Conservation (phyloP, 148 eudicot genomes). For the Oxyria digyna region DNA sequence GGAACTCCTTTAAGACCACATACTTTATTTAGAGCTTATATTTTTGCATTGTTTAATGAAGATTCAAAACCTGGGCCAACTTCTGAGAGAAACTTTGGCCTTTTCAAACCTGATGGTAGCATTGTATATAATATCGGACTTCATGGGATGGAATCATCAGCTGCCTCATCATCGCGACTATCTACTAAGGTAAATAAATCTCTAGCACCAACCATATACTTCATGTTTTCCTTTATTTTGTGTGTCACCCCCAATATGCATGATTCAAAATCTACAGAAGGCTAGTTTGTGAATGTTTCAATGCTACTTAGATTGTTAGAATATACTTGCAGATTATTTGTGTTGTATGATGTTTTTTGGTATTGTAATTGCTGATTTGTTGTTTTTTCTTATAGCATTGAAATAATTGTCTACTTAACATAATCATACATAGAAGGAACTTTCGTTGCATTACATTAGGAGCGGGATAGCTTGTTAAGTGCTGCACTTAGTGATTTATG, state of each 20-base stretch:
- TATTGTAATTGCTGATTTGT: background rate
- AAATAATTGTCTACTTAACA: background rate
- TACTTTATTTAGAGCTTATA: constrained; percentile 43
- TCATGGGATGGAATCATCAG: constrained; percentile 46
- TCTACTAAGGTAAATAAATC: constrained; percentile 43
- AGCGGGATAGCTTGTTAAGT: no score
- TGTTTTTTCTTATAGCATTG: background rate
- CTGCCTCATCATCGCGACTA: constrained; percentile 26
- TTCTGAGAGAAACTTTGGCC: constrained; percentile 73
- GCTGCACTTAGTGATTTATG: no score
- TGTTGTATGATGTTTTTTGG: background rate
- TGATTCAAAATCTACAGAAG: background rate
- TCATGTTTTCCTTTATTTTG: background rate
- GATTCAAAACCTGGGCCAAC: constrained; percentile 54
- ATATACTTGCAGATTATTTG: background rate
- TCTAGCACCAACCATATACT: background rate
- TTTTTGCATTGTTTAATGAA: constrained; percentile 75
- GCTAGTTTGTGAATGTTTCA: background rate
- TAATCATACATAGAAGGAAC: background rate
- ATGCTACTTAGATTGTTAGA: background rate
- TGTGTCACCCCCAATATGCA: background rate
- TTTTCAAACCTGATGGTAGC: constrained; percentile 65
- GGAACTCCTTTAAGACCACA: constrained; percentile 73
- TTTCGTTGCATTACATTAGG: no score
- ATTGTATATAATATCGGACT: constrained; percentile 60